These are phyloP conservation scores for Blastocystis sp. DNA, from an alignment of 352 stramenopile genomes.

Conservation along the genomic window DNA sequence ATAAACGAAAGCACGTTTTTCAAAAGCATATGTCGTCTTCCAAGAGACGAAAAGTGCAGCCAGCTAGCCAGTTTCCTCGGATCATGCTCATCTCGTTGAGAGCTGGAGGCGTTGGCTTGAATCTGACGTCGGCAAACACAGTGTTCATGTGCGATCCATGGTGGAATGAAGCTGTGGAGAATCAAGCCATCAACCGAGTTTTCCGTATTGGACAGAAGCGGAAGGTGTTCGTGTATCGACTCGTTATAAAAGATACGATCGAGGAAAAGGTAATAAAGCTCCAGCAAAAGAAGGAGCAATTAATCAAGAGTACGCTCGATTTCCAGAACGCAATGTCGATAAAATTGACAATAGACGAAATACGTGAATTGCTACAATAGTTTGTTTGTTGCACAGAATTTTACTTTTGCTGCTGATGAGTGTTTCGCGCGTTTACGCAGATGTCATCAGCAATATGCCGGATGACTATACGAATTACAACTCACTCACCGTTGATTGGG, in stretches of 20 bases:
- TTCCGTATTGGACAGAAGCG: conserved; percentile 78
- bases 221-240: conserved; percentile 79
- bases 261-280: conserved; percentile 83
- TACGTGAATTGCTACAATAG: conserved; percentile 4
- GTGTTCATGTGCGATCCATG: conserved; percentile 83
- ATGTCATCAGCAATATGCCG: conserved; percentile 51
- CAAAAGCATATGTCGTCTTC: not conserved
- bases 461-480: conserved; percentile 51
- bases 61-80: not conserved
- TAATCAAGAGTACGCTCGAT: conserved; percentile 77
- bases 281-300: conserved; percentile 78
- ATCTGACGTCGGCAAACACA: conserved; percentile 70
- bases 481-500: not conserved
- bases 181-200: conserved; percentile 85
- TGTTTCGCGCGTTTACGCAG: conserved; percentile 47
- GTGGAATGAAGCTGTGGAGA: conserved; percentile 85
- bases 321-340: conserved; percentile 53
- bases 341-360: conserved; percentile 57
- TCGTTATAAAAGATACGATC: conserved; percentile 78
- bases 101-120: conserved; percentile 51
- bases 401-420: conserved; percentile 1
- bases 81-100: conserved; percentile 52
- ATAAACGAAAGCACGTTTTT: not conserved
- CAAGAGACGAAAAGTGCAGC: not conserved
- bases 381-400: not conserved